These are phyloP conservation scores for Malus hybrid DNA, from an alignment of 331 rosid species.

Conservation along the genomic window DNA sequence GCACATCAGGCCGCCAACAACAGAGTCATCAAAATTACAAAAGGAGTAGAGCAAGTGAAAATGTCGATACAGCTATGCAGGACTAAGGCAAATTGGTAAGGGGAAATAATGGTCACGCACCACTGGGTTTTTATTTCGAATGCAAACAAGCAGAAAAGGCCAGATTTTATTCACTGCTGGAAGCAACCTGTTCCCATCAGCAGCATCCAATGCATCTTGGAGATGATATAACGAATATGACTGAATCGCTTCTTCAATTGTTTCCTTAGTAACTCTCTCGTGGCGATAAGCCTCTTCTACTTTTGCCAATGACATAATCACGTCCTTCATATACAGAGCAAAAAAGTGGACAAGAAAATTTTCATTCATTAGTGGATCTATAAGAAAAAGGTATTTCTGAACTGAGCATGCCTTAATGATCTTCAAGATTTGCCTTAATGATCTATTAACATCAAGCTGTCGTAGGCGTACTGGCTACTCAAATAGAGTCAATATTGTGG, in stretches of 20 bases:
- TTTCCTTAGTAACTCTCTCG: slow-evolving; percentile 66
- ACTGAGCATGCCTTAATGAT: not conserved
- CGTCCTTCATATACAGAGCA: slow-evolving; percentile 33
- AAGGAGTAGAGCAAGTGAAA: not conserved
- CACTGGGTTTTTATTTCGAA: slow-evolving; percentile 66
- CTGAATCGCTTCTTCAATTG: slow-evolving; percentile 48
- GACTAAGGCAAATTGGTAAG: slow-evolving; percentile 1
- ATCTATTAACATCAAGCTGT: slow-evolving; percentile 5
- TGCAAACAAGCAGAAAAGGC: slow-evolving; percentile 79
- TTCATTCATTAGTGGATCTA: not conserved
- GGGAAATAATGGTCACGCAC: slow-evolving; percentile 36
- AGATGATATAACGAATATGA: slow-evolving; percentile 49
- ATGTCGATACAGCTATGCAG: not conserved
- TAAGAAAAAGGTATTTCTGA: not conserved
- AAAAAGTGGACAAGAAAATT: not conserved
- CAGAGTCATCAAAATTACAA: not conserved
- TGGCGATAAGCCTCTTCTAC: slow-evolving; percentile 74
- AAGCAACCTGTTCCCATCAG: slow-evolving; percentile 85
- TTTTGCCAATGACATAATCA: slow-evolving; percentile 46
- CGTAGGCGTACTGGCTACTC: slow-evolving; percentile 71
- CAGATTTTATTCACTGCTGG: slow-evolving; percentile 93
- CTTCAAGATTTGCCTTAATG: slow-evolving; percentile 2
- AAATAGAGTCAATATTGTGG: slow-evolving; percentile 40
- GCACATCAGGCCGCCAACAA: not conserved
- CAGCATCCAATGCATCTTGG: slow-evolving; percentile 52